Conservation (phyloP, 352 stramenopile species). For the Phytophthora hybrid region DNA sequence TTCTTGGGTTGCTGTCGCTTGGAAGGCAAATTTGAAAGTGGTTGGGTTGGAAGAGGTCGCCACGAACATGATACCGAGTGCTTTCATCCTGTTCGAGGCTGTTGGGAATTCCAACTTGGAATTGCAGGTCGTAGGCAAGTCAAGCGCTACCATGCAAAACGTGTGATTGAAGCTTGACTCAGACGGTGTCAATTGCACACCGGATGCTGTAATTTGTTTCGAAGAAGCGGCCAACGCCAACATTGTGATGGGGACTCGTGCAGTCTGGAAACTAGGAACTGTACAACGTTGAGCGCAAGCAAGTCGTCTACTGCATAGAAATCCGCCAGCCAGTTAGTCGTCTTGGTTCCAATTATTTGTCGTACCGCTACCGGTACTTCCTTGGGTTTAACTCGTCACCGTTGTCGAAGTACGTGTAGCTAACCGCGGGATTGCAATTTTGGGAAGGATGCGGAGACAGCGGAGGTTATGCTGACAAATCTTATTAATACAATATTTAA, state of each 20-base stretch:
- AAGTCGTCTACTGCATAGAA: not conserved
- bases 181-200: not conserved
- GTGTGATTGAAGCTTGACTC: not conserved
- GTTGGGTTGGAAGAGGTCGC: not conserved
- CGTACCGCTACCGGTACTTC: too few species aligned
- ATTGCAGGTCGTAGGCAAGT: not conserved
- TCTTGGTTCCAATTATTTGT: not conserved
- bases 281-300: not conserved
- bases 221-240: not conserved
- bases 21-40: constrained; percentile 2
- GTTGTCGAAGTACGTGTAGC: too few species aligned
- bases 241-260: not conserved
- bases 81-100: not conserved
- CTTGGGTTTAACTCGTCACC: too few species aligned
- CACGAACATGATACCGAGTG: not conserved
- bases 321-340: not conserved
- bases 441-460: too few species aligned
- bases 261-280: not conserved
- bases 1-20: not conserved
- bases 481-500: too few species aligned
- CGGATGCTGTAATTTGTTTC: not conserved
- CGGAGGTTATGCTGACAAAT: too few species aligned
- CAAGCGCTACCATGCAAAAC: not conserved
- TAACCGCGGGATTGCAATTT: too few species aligned
- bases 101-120: too few species aligned